phyloP scores from a whole-genome alignment of 129 eudicot species.

The Arctium minus region DNA sequence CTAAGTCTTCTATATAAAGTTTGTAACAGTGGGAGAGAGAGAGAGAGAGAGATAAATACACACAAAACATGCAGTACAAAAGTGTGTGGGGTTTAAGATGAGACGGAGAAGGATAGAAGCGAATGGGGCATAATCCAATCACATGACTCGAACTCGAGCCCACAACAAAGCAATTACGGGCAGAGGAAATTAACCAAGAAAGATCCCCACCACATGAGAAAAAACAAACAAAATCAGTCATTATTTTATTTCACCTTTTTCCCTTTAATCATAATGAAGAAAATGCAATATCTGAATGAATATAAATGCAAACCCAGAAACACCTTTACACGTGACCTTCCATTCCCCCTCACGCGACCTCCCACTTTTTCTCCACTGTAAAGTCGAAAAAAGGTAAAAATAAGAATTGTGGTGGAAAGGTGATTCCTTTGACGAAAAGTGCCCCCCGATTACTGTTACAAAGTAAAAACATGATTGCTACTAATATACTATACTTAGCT shows the following conservation, averaged over 20 bases:
- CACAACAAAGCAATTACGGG: slow-evolving; percentile 34
- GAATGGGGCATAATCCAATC: slow-evolving; percentile 35
- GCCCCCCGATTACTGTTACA: slow-evolving; percentile 19
- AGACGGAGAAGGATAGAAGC: slow-evolving; percentile 42
- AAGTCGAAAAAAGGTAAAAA: slow-evolving; percentile 30
- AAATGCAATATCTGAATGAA: slow-evolving; percentile 28
- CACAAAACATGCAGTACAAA: slow-evolving; percentile 18
- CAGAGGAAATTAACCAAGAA: slow-evolving; percentile 41
- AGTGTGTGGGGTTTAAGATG: slow-evolving; percentile 37
- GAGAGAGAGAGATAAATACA: neutral
- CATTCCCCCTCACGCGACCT: slow-evolving; percentile 37
- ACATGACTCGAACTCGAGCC: slow-evolving; percentile 33
- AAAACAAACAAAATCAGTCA: slow-evolving; percentile 38
- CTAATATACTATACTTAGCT: neutral
- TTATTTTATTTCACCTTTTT: slow-evolving; percentile 28
- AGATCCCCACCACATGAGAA: slow-evolving; percentile 43
- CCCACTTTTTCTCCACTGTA: slow-evolving; percentile 30
- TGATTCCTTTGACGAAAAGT: slow-evolving; percentile 42
- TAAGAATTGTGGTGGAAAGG: slow-evolving; percentile 29
- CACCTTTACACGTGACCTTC: slow-evolving; percentile 42
- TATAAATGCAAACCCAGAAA: slow-evolving; percentile 31
- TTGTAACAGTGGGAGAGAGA: slow-evolving; percentile 13
- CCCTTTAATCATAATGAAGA: slow-evolving; percentile 33
- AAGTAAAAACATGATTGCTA: slow-evolving; percentile 29
- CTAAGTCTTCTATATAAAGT: slow-evolving; percentile 51